Evolutionary conservation across 805 yeast species (phyloP).

Genomic region (Spathaspora passalidarum): DNA sequence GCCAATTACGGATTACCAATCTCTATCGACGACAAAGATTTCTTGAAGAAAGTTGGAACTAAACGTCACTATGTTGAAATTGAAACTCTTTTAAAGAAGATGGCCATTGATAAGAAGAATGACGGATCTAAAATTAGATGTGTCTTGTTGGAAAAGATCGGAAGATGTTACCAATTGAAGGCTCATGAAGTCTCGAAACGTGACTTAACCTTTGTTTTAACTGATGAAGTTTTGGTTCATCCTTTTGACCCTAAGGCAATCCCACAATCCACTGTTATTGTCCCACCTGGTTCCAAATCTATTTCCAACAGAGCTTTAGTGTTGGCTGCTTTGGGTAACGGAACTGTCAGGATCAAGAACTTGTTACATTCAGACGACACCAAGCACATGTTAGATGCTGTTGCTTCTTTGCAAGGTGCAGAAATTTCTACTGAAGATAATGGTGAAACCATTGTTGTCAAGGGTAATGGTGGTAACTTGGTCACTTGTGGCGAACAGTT

Average conservation of each 20-base stretch:
- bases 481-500: constrained; percentile 62
- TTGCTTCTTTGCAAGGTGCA: constrained; percentile 77
- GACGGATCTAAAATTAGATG: constrained; percentile 89
- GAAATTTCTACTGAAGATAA: constrained; percentile 77
- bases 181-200: constrained; percentile 83
- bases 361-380: constrained; percentile 95
- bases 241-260: constrained; percentile 42
- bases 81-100: constrained; percentile 68
- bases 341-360: constrained; percentile 79
- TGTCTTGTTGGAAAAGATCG: constrained; percentile 79
- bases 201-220: constrained; percentile 75
- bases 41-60: constrained; percentile 62
- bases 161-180: constrained; percentile 81
- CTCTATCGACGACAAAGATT: constrained; percentile 66
- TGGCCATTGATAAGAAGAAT: constrained; percentile 96
- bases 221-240: constrained; percentile 74
- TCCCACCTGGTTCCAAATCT: constrained; percentile 97
- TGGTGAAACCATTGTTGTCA: constrained; percentile 84
- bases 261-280: constrained; percentile 46
- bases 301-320: constrained; percentile 93
- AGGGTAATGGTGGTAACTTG: constrained; percentile 80
- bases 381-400: constrained; percentile 89
- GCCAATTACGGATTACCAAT: constrained; percentile 85
- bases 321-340: constrained; percentile 87
- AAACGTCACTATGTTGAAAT: constrained; percentile 67